A percentile compares a stretch with the other conserved stretches of the same genome.
phyloP scores from a whole-genome alignment of 345 rosid species.

The Eucalyptus regnans region DNA sequence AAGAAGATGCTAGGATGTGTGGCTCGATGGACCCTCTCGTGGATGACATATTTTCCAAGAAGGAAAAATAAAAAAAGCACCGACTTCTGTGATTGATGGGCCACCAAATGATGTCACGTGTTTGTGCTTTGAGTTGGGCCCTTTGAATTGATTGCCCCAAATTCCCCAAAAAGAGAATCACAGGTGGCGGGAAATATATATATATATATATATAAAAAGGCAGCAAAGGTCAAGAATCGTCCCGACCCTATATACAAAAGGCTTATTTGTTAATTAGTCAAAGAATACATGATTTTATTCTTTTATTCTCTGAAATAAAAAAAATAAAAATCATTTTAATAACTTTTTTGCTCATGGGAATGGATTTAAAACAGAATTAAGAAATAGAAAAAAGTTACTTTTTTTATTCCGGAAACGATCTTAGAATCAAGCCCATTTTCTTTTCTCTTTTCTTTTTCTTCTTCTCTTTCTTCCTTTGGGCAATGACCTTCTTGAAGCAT shows the following conservation, averaged over 20 bases:
- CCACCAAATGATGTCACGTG: neutral
- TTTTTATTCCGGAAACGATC: rapidly evolving
- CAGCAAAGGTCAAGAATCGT: neutral
- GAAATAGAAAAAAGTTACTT: rapidly evolving
- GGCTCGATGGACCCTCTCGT: neutral
- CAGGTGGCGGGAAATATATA: neutral
- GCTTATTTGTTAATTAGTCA: no score
- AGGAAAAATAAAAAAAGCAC: neutral
- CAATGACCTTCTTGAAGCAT: no score
- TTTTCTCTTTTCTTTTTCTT: no score
- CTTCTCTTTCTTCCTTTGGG: no score
- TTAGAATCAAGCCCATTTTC: no score
- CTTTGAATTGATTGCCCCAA: neutral
- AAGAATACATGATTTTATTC: no score
- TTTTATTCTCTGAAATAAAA: no score
- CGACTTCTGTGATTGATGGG: neutral
- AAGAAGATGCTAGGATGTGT: neutral
- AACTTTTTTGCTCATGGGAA: no score
- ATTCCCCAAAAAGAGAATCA: neutral
- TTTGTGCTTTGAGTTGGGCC: neutral
- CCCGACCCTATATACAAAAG: no score
- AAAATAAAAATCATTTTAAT: no score
- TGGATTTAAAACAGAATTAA: no score
- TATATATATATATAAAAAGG: no score
- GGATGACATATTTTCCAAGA: neutral